Base-by-base conservation (phyloP, 139 green algal species). In the Pseudopediastrum boryanum region DNA sequence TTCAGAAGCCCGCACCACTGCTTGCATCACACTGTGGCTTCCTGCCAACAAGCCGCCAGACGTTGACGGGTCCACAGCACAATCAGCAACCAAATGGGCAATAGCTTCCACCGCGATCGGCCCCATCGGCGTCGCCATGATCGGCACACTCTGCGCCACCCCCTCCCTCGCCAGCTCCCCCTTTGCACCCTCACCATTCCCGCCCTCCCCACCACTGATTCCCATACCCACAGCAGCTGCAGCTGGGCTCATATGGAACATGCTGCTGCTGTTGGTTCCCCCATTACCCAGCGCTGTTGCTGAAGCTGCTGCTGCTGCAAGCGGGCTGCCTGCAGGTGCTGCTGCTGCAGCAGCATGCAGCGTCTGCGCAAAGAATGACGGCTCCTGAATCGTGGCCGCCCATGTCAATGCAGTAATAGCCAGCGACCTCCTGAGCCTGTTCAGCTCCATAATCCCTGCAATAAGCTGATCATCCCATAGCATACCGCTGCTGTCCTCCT, bases 361-460 rank as follows among this genome's bases (percentile, higher is more conserved):
- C 75, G 50, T 75, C 39, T 75, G 63, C 1, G 63, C 56, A 42
- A 81, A 75, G n/a, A 75, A 64, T 1, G 75, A 41, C 21, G 75
- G 81, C 29, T 92, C 87, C 39, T 88, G 80, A 64, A 94, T 84
- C 23, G 58, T 86, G 4, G 83, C 83, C 56, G 89, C 87, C 90
- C 90, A 96, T 12, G 87, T 84, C 58, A 94, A 83, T 33, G 87
- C 81, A 5, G 85, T 86, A 13, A 90, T 65, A 3, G 86, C 83
- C n/a, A 96, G 79, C 38, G 79, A 77, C 46, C 83, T 78, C n/a
- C 90, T 87, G 77, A 94, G 85, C 23, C 80, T 63, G 76, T 93
- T 94, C 36, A 96, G 83, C 46, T 91, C 84, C 56, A 83, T 52
- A 12, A 88, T 42, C 48, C 78, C 73, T 6, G 43, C 54, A 43